phyloP scores from a whole-genome alignment of 2,329 filamentous ascomycete genomes.

The Huntiella omanensis region DNA sequence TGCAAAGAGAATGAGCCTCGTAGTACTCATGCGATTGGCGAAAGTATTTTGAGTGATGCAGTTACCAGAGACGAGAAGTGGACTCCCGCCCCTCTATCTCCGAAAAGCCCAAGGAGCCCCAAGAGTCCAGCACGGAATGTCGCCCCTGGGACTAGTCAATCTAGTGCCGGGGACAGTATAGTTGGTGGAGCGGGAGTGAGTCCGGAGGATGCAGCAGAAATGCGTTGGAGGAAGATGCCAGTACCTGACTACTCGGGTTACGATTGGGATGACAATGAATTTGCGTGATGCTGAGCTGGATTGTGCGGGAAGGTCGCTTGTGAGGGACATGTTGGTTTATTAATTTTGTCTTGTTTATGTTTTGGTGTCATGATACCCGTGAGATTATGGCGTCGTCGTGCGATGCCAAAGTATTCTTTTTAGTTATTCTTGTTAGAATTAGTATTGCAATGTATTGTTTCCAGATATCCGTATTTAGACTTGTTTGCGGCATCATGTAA shows the following conservation, averaged over 20 bases:
- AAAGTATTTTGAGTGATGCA: background rate
- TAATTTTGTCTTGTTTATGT: background rate
- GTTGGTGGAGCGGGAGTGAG: background rate
- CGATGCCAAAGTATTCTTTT: too few species aligned
- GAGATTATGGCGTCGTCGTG: too few species aligned
- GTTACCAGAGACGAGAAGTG: background rate
- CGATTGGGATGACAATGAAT: constrained; percentile 6
- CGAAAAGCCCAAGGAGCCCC: background rate
- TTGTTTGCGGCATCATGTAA: too few species aligned
- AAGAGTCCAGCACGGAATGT: background rate
- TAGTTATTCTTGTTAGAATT: background rate
- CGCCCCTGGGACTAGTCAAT: background rate
- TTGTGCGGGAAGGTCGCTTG: background rate
- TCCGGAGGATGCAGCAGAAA: background rate
- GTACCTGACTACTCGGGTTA: constrained; percentile 5
- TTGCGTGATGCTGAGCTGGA: background rate
- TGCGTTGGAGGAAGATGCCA: constrained; percentile 4
- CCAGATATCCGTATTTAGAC: background rate
- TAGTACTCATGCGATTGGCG: too few species aligned
- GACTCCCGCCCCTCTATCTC: background rate
- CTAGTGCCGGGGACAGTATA: background rate
- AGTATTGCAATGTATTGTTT: background rate
- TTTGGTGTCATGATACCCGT: background rate
- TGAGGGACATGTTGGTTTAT: background rate
- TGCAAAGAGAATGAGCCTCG: background rate